phyloP scores from a whole-genome alignment of 1,284 basidiomycete species.

The Takashimella tepidaria region DNA sequence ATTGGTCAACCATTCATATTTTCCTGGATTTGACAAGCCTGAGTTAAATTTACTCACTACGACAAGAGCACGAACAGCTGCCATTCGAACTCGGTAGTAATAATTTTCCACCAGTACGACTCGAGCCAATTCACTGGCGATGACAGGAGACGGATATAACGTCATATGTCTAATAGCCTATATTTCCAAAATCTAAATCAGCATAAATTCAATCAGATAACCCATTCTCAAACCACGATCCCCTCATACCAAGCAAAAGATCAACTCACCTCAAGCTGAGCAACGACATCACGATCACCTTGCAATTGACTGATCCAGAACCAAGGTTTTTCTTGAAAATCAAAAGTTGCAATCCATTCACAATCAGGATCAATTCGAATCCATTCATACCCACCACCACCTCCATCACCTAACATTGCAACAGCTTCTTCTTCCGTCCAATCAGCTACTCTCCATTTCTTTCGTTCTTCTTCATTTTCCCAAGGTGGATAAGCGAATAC shows the following conservation, averaged over 20 bases:
- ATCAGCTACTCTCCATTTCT: slow-evolving; percentile 92
- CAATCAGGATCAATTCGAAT: slow-evolving; percentile 98
- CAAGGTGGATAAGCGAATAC: slow-evolving; percentile 91
- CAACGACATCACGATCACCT: slow-evolving; percentile 94
- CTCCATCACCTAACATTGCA: slow-evolving; percentile 81
- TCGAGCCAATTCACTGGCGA: slow-evolving; percentile 85
- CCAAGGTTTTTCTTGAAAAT: slow-evolving; percentile 93
- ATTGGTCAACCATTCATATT: slow-evolving; percentile 2
- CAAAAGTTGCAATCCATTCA: slow-evolving; percentile 91
- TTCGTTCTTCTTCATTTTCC: slow-evolving; percentile 82
- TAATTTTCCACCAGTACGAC: slow-evolving; percentile 93
- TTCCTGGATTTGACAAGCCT: background rate
- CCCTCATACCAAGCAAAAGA: background rate
- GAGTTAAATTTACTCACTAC: slow-evolving; percentile 55
- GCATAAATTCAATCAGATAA: too few species aligned
- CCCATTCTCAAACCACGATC: too few species aligned
- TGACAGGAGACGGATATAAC: slow-evolving; percentile 76
- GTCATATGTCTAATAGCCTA: slow-evolving; percentile 84
- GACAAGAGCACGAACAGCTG: slow-evolving; percentile 82
- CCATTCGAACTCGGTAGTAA: slow-evolving; percentile 93
- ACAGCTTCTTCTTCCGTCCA: slow-evolving; percentile 97
- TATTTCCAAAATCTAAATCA: slow-evolving; percentile 3
- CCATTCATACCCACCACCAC: slow-evolving; percentile 74
- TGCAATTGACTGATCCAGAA: slow-evolving; percentile 99
- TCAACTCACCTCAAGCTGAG: slow-evolving; percentile 78